These are phyloP conservation scores for Malus fusca DNA, from an alignment of 306 rosid species.

Conservation along the genomic window DNA sequence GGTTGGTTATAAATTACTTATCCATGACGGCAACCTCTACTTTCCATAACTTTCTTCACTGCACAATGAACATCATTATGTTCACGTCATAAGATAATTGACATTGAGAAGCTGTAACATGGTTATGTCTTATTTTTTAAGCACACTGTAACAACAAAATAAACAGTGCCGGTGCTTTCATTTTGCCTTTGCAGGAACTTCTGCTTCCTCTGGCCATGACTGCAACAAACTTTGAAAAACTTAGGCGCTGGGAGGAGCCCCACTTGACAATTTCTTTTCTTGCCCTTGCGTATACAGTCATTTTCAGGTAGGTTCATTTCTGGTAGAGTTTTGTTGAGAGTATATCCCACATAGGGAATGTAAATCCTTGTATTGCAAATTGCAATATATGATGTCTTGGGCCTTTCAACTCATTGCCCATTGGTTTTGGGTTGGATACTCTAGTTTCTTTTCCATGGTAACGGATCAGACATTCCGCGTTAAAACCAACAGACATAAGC, in stretches of 20 bases:
- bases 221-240: slow-evolving; percentile 55
- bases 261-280: slow-evolving; percentile 72
- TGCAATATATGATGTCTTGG: not conserved
- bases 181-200: slow-evolving; percentile 65
- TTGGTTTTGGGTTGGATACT: not conserved
- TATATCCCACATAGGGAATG: not conserved
- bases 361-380: not conserved
- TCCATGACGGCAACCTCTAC: not conserved
- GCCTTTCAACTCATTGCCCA: not conserved
- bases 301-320: slow-evolving; percentile 55
- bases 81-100: too few species aligned
- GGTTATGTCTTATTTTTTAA: not conserved
- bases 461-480: not conserved
- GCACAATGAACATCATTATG: not conserved
- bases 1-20: slow-evolving; percentile 38
- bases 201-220: slow-evolving; percentile 53
- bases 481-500: not conserved
- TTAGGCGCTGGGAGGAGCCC: slow-evolving; percentile 92
- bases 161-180: slow-evolving; percentile 5
- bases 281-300: slow-evolving; percentile 48
- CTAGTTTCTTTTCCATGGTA: not conserved
- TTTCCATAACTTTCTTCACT: not conserved
- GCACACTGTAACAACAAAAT: not conserved
- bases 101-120: too few species aligned
- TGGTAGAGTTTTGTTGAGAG: not conserved